Conservation (phyloP, 306 rosid species). For the Benincasa hispida region DNA sequence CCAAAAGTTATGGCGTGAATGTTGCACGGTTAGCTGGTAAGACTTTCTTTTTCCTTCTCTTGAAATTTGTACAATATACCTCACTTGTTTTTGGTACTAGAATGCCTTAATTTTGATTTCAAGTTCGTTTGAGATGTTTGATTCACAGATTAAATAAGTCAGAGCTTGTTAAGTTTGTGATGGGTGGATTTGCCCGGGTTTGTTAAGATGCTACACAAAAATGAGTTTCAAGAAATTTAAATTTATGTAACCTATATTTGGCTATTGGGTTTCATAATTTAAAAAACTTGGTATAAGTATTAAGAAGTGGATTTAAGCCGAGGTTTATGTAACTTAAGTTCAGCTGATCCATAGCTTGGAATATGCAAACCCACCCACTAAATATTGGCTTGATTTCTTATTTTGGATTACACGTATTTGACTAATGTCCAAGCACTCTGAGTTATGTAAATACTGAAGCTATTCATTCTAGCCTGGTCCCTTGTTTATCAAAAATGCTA, state of each 20-base stretch:
- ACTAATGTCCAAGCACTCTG: background rate
- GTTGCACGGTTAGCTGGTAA: conserved; percentile 91
- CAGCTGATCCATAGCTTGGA: background rate
- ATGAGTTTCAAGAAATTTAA: background rate
- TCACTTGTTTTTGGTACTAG: background rate
- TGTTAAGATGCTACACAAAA: background rate
- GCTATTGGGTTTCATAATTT: background rate
- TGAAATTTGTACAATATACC: background rate
- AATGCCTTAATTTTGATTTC: background rate
- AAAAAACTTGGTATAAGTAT: background rate
- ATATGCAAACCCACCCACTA: background rate
- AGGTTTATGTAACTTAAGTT: background rate
- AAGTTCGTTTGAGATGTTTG: background rate
- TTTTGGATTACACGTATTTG: background rate
- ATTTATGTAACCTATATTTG: background rate
- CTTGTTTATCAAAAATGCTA: background rate
- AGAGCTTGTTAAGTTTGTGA: background rate
- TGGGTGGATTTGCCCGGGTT: background rate
- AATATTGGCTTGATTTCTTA: background rate
- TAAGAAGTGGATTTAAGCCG: background rate
- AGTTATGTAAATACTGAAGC: background rate
- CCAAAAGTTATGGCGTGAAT: conserved; percentile 94
- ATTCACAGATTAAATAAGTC: background rate
- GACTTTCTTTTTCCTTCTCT: background rate
- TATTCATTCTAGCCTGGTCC: background rate